Base-by-base conservation (phyloP, 805 yeast genomes). In the Metschnikowia arizonensis region DNA sequence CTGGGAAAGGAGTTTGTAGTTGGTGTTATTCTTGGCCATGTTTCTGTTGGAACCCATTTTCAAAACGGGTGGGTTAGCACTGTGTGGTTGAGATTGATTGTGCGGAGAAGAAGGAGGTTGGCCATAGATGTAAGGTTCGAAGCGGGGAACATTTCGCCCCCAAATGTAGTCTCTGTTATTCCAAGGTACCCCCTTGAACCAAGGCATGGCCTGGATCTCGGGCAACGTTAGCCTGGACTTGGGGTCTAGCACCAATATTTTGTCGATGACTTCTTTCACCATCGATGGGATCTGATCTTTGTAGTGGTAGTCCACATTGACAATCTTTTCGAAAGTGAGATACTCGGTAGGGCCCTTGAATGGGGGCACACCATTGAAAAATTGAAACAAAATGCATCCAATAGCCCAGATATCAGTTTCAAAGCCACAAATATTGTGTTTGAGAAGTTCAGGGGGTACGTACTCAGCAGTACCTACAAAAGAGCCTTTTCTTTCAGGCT, bases 391-490 rank as follows among this genome's bases (percentile, higher is more conserved):
- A 30, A 89, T 85, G 64, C 97, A 89, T 1, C 96, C 97, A 45
- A 88, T 63, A 1, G 97, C 96, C 97, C 97, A 89, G n/a, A 87
- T 65, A 62, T 89, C 97, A 26, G 91, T 76, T 50, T 83, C 84
- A 58, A 80, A 85, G 15, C 95, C 93, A 59, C 96, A 88, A 30
- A 77, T 72, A 61, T 91, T 93, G 56, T 78, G 74, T 40, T 82
- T 77, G 40, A 93, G 69, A 33, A 93, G 68, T 62, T 93, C 99
- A 0, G 98, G 99, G 0, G 96, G 83, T 2, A 93, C 97, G 59
- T 90, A 90, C 60, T 90, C 97, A 0, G 98, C 98, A 1, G 99
- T 91, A 0, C 99, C 99, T 3, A 91, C 98, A 69, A 91, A 93
- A 0, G 97, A 89, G 18, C 71, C 74, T 45, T 63, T 63, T n/a